Evolutionary conservation across 225 moss, liverwort and hornwort genomes (phyloP).

Genomic region (Marchantia polymorpha): DNA sequence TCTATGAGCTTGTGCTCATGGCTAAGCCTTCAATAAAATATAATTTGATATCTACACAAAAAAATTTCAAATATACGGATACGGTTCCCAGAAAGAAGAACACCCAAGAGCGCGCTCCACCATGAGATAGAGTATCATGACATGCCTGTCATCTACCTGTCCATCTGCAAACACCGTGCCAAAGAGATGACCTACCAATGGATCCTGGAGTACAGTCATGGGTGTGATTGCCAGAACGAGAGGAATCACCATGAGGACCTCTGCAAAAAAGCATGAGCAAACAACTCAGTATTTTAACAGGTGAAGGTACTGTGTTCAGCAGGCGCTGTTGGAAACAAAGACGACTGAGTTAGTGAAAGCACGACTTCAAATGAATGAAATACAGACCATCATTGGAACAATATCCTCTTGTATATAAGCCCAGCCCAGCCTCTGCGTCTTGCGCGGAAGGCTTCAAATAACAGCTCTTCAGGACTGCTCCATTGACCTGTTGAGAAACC

Average conservation of each 20-base stretch:
- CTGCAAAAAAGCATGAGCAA: constrained; percentile 33
- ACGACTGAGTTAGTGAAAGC: not conserved
- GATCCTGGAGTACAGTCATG: constrained; percentile 76
- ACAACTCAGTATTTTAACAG: not conserved
- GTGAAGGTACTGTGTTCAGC: not conserved
- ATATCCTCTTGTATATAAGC: constrained; percentile 56
- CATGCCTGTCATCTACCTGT: constrained; percentile 76
- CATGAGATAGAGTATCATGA: constrained; percentile 78
- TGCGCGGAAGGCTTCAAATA: constrained; percentile 49
- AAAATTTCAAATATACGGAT: constrained; percentile 39
- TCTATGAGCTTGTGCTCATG: too few species aligned
- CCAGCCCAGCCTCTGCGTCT: constrained; percentile 50
- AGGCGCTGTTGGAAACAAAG: not conserved
- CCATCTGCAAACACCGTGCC: constrained; percentile 60
- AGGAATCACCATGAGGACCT: constrained; percentile 82
- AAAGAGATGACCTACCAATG: constrained; percentile 61
- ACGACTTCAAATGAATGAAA: not conserved
- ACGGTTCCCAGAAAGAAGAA: constrained; percentile 88
- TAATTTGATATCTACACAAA: not conserved
- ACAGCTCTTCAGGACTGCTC: constrained; percentile 55
- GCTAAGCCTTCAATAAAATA: not conserved
- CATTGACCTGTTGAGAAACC: constrained; percentile 51
- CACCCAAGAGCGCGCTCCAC: constrained; percentile 71
- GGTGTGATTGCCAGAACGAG: constrained; percentile 87
- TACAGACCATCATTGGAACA: constrained; percentile 41